Evolutionary conservation across 2,329 filamentous ascomycete species (phyloP).

Genomic region (Beauveria brongniartii): DNA sequence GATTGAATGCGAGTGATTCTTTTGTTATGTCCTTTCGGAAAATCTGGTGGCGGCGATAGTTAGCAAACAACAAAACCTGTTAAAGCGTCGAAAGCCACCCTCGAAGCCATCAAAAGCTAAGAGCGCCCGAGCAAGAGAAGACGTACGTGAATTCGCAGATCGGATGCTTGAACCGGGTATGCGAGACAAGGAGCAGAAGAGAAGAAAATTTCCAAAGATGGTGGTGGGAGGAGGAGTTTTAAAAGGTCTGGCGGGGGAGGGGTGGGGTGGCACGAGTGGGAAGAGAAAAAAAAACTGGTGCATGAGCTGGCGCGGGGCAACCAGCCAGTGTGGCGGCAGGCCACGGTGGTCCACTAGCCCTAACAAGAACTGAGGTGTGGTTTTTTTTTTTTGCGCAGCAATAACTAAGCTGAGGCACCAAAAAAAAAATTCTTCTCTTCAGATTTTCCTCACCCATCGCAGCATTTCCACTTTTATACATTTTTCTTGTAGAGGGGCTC

Average conservation of each 20-base stretch:
- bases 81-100: neutral
- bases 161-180: slow-evolving; percentile 38
- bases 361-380: slow-evolving; percentile 1
- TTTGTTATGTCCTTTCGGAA: slow-evolving; percentile 17
- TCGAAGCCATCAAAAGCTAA: neutral
- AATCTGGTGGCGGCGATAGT: slow-evolving; percentile 16
- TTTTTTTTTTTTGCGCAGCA: neutral
- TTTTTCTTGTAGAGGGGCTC: neutral
- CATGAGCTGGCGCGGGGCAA: slow-evolving; percentile 28
- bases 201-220: slow-evolving; percentile 27
- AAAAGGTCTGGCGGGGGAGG: slow-evolving; percentile 24
- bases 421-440: slow-evolving; percentile 2
- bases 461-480: neutral
- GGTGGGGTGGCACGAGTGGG: slow-evolving; percentile 18
- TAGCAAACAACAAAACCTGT: slow-evolving; percentile 10
- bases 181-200: slow-evolving; percentile 34
- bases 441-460: neutral
- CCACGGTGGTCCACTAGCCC: slow-evolving; percentile 3
- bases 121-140: slow-evolving; percentile 5
- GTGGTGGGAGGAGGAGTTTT: slow-evolving; percentile 32
- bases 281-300: slow-evolving; percentile 16
- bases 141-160: slow-evolving; percentile 33
- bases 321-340: neutral
- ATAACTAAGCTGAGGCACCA: neutral
- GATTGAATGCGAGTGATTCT: slow-evolving; percentile 16